Evolutionary conservation across 495 filamentous ascomycete genomes (phyloP).

Genomic region (Xylaria bambusicola): DNA sequence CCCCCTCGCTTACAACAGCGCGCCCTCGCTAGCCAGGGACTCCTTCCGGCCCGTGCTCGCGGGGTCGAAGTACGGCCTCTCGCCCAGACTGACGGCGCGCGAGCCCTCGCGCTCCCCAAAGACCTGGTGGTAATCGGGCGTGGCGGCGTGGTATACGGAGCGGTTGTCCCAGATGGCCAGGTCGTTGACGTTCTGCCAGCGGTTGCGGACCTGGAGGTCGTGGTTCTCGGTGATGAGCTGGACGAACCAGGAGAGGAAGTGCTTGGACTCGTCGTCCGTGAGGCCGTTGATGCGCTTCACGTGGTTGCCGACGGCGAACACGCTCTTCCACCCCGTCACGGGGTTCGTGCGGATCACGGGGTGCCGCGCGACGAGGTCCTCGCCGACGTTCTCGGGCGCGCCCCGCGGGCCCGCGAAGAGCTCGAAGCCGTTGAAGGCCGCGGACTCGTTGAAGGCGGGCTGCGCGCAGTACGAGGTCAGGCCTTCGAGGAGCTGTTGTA

Average conservation of each 20-base stretch:
- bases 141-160: constrained; percentile 68
- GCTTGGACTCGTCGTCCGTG: constrained; percentile 62
- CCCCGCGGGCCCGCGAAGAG: constrained; percentile 61
- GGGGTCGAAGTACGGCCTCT: constrained; percentile 69
- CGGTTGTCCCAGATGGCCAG: constrained; percentile 83
- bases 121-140: constrained; percentile 62
- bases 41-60: constrained; percentile 61
- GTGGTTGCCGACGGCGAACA: constrained; percentile 68
- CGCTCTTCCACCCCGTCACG: constrained; percentile 74
- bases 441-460: constrained; percentile 59
- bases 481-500: constrained; percentile 66
- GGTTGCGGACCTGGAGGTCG: constrained; percentile 72
- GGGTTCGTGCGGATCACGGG: constrained; percentile 81
- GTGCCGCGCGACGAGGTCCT: constrained; percentile 63
- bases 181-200: constrained; percentile 64
- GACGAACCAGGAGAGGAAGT: constrained; percentile 64
- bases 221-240: constrained; percentile 72
- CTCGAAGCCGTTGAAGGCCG: constrained; percentile 56
- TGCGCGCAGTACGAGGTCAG: constrained; percentile 68
- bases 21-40: constrained; percentile 43
- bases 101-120: constrained; percentile 63
- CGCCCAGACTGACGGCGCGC: constrained; percentile 65
- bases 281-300: constrained; percentile 67
- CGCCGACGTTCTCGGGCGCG: constrained; percentile 67
- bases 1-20: constrained; percentile 1